phyloP scores from a whole-genome alignment of 2,329 filamentous ascomycete genomes.

The Penicillium freii region DNA sequence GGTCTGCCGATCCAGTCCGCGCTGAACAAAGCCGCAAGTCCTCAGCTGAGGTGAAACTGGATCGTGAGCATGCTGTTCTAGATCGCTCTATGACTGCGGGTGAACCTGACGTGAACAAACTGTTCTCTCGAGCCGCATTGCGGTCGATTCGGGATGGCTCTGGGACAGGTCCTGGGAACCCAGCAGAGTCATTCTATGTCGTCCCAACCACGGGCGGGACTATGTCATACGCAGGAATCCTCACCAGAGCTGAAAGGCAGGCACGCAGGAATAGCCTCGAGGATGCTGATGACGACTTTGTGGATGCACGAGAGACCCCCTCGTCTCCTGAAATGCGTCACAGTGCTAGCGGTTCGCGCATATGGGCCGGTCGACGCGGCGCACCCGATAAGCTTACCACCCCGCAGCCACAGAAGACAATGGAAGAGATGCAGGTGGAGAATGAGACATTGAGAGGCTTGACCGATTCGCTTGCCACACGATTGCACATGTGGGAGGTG shows the following conservation, averaged over 20 bases:
- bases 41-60: slow-evolving; percentile 37
- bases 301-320: slow-evolving; percentile 74
- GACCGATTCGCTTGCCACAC: slow-evolving; percentile 79
- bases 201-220: slow-evolving; percentile 90
- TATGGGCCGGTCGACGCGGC: slow-evolving; percentile 15
- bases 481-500: slow-evolving; percentile 90
- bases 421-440: slow-evolving; percentile 85
- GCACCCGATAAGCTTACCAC: slow-evolving; percentile 34
- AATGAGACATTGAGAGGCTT: slow-evolving; percentile 82
- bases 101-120: slow-evolving; percentile 74
- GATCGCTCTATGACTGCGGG: slow-evolving; percentile 41
- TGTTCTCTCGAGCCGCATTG: slow-evolving; percentile 83
- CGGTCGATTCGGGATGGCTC: slow-evolving; percentile 69
- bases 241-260: slow-evolving; percentile 54
- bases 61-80: slow-evolving; percentile 41
- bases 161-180: slow-evolving; percentile 58
- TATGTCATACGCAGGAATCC: slow-evolving; percentile 86
- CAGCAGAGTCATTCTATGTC: slow-evolving; percentile 78
- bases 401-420: slow-evolving; percentile 56
- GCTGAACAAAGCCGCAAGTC: slow-evolving; percentile 32
- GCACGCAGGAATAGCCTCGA: slow-evolving; percentile 50
- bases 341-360: slow-evolving; percentile 41
- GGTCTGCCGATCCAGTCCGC: slow-evolving; percentile 44
- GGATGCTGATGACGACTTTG: slow-evolving; percentile 81
- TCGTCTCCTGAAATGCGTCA: slow-evolving; percentile 48